Percentiles rank a stretch among this genome's conserved stretches.
Conservation (phyloP, 768 basidiomycete genomes). For the Terana coerulea region DNA sequence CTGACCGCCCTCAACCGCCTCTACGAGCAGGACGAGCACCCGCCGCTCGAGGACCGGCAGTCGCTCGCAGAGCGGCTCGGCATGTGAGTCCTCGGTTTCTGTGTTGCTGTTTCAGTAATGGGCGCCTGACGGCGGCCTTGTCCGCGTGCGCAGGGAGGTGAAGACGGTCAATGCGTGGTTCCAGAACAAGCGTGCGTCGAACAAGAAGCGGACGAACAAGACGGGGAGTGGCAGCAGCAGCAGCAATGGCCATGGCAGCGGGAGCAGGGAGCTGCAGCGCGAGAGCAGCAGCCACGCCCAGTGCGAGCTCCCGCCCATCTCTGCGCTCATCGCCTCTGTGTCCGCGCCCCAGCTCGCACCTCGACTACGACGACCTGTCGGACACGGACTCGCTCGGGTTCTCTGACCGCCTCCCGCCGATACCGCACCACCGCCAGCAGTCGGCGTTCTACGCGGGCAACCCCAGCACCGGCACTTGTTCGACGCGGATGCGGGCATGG, state of each 20-base stretch:
- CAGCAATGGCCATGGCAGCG: slow-evolving; percentile 23
- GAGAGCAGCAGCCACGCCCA: slow-evolving; percentile 27
- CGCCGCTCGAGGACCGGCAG: slow-evolving; percentile 62
- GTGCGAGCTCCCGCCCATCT: slow-evolving; percentile 35
- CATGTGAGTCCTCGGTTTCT: slow-evolving; percentile 52
- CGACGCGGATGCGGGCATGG: slow-evolving; percentile 42
- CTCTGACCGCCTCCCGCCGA: slow-evolving; percentile 14
- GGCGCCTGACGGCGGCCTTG: slow-evolving; percentile 11
- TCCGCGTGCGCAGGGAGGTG: slow-evolving; percentile 52
- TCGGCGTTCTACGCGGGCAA: slow-evolving; percentile 42
- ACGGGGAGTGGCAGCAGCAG: slow-evolving; percentile 9
- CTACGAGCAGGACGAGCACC: slow-evolving; percentile 74
- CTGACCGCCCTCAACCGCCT: slow-evolving; percentile 75
- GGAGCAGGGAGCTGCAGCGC: slow-evolving; percentile 10
- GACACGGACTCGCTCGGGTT: slow-evolving; percentile 42
- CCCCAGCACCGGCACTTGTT: slow-evolving; percentile 47
- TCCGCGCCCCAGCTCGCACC: slow-evolving; percentile 28
- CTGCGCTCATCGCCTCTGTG: slow-evolving; percentile 38
- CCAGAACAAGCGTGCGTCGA: slow-evolving; percentile 81
- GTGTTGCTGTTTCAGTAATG: slow-evolving; percentile 11
- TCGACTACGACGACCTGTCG: slow-evolving; percentile 41
- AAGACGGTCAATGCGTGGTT: slow-evolving; percentile 88
- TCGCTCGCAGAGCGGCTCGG: slow-evolving; percentile 67
- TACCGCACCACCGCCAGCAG: slow-evolving; percentile 28
- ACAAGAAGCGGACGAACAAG: slow-evolving; percentile 63